phyloP scores from a whole-genome alignment of 306 rosid genomes.

The Malus fusca region DNA sequence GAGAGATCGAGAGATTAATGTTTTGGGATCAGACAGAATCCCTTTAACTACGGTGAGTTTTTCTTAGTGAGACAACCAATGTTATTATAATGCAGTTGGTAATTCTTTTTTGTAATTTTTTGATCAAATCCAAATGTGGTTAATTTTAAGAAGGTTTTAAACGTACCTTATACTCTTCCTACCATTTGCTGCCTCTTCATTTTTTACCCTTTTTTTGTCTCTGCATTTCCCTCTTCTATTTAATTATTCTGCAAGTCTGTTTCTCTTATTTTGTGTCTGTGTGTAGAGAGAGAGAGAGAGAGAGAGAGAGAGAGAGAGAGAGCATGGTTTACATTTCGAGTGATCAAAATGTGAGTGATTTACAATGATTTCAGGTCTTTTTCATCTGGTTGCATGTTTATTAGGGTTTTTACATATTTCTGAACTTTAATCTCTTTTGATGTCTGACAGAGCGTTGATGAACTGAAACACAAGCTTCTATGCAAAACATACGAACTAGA shows the following conservation, averaged over 20 bases:
- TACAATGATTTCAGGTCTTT: not conserved
- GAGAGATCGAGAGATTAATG: not conserved
- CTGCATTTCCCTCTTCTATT: not conserved
- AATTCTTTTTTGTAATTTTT: no score
- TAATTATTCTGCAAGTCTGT: not conserved
- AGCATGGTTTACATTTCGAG: constrained; percentile 1
- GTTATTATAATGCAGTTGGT: not conserved
- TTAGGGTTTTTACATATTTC: not conserved
- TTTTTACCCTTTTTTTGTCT: not conserved
- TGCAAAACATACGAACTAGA: constrained; percentile 31
- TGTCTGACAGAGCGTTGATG: constrained; percentile 30
- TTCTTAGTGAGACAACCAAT: not conserved
- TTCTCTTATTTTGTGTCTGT: not conserved
- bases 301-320: not conserved
- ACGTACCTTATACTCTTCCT: constrained; percentile 11
- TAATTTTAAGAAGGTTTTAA: not conserved
- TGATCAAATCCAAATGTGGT: not conserved
- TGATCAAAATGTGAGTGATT: constrained; percentile 5
- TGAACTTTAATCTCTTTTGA: not conserved
- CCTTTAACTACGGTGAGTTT: constrained; percentile 21
- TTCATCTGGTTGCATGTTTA: not conserved
- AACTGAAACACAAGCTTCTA: constrained; percentile 31
- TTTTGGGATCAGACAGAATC: constrained; percentile 20
- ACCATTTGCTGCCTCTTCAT: not conserved
- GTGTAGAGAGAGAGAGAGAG: no score